A percentile compares a stretch with the other conserved stretches of the same genome.
Conservation (phyloP, 345 rosid species). For the Bretschneidera sinensis region DNA sequence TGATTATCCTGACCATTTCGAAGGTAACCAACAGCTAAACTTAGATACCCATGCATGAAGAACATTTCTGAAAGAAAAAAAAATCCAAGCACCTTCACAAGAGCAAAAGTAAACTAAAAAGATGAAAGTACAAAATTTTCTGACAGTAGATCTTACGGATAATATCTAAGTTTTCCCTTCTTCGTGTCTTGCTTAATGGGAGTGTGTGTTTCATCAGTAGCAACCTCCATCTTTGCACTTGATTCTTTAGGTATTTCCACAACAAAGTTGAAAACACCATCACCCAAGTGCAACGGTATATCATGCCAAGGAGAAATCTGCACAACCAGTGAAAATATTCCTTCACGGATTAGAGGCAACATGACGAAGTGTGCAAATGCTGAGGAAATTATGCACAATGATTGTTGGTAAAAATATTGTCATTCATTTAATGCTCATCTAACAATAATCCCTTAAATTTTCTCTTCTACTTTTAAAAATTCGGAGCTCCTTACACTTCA, state of each 20-base stretch:
- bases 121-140: too few species aligned
- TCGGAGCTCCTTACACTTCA: neutral
- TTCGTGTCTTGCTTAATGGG: slow-evolving; percentile 79
- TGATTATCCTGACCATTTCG: too few species aligned
- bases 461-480: neutral
- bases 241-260: slow-evolving; percentile 94
- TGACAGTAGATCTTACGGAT: slow-evolving; percentile 22
- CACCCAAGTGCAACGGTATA: slow-evolving; percentile 75
- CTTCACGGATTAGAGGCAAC: neutral
- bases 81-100: neutral
- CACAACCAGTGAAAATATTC: neutral
- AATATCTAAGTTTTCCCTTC: slow-evolving; percentile 35
- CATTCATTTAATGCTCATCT: neutral
- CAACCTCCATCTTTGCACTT: slow-evolving; percentile 97
- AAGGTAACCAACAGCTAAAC: too few species aligned
- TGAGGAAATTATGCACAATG: neutral
- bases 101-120: neutral
- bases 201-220: slow-evolving; percentile 84
- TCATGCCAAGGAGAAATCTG: slow-evolving; percentile 99
- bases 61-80: neutral
- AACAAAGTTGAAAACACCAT: slow-evolving; percentile 72
- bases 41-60: too few species aligned
- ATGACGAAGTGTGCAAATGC: neutral
- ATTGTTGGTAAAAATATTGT: too few species aligned
- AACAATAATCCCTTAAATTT: neutral